Base-by-base conservation (phyloP, 495 filamentous ascomycete species). In the Xylaria sp. region DNA sequence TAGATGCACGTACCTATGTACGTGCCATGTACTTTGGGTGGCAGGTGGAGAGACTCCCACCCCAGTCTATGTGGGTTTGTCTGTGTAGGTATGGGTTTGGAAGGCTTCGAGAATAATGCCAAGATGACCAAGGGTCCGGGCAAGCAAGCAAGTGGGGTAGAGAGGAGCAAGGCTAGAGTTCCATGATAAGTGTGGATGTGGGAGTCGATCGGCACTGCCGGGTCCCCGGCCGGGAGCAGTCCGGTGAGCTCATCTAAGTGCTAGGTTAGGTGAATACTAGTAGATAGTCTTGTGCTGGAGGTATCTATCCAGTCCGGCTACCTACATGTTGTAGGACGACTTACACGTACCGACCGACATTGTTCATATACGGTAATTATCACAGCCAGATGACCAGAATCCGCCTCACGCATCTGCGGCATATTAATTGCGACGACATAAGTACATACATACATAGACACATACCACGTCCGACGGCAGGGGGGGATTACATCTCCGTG, bases 211-310 rank as follows among this genome's bases (percentile, higher is more conserved):
- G 24, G 52, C 24, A 17, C 52, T 55, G 52, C 26, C 52, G 12
- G 52, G 52, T 55, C 24, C 52, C 52, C 52, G 52, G 24, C 14
- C 52, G 52, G 52, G n/a, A 55, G n/a, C 21, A 37, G n/a, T n/a
- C n/a, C n/a, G n/a, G n/a, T n/a, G n/a, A n/a, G n/a, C n/a, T n/a
- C n/a, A n/a, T n/a, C n/a, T n/a, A n/a, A n/a, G n/a, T n/a, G n/a
- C n/a, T n/a, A n/a, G n/a, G n/a, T n/a, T n/a, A n/a, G n/a, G n/a
- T n/a, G n/a, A n/a, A n/a, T n/a, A n/a, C n/a, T n/a, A n/a, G n/a
- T n/a, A n/a, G n/a, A n/a, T 52, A 52, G 48, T 12, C 48, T 26
- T 24, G 21, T n/a, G n/a, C n/a, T n/a, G n/a, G n/a, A n/a, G n/a
- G n/a, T n/a, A n/a, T n/a, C n/a, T n/a, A n/a, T n/a, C n/a, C n/a